Percentiles rank a stretch among this genome's conserved stretches.
phyloP scores from a whole-genome alignment of 2,329 filamentous ascomycete species.

The Niveomyces coronatus region DNA sequence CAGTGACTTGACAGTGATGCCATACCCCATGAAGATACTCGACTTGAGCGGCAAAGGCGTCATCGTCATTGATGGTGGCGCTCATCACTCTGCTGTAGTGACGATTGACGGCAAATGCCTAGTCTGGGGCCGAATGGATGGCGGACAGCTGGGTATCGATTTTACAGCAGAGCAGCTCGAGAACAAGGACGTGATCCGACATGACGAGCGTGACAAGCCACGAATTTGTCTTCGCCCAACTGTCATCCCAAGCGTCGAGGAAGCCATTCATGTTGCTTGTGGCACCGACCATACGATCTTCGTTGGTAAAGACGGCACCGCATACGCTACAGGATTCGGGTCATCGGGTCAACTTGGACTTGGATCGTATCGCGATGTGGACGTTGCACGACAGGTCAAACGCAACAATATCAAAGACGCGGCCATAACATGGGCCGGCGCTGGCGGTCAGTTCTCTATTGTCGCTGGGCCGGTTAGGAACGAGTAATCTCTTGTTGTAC shows the following conservation, averaged over 20 bases:
- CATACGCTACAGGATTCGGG: constrained; percentile 63
- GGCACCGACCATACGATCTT: constrained; percentile 59
- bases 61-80: constrained; percentile 51
- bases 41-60: constrained; percentile 50
- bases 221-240: constrained; percentile 41
- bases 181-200: constrained; percentile 38
- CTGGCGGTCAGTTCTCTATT: constrained; percentile 65
- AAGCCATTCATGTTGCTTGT: constrained; percentile 36
- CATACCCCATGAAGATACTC: constrained; percentile 52
- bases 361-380: constrained; percentile 60
- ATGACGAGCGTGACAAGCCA: constrained; percentile 43
- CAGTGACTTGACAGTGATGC: constrained; percentile 45
- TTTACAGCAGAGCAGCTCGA: constrained; percentile 34
- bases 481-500: too few relatives aligned
- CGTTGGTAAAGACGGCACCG: constrained; percentile 51
- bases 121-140: constrained; percentile 45
- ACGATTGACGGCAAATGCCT: constrained; percentile 39
- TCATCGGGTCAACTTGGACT: constrained; percentile 62
- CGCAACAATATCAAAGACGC: constrained; percentile 65
- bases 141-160: constrained; percentile 39
- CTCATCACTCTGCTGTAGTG: constrained; percentile 57
- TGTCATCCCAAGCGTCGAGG: constrained; percentile 41
- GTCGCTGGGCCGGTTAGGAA: too few relatives aligned
- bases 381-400: constrained; percentile 60
- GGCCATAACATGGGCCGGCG: constrained; percentile 59